These are phyloP conservation scores for Leccinum cinnamomeum DNA, from an alignment of 1,284 basidiomycete genomes.

Conservation along the genomic window DNA sequence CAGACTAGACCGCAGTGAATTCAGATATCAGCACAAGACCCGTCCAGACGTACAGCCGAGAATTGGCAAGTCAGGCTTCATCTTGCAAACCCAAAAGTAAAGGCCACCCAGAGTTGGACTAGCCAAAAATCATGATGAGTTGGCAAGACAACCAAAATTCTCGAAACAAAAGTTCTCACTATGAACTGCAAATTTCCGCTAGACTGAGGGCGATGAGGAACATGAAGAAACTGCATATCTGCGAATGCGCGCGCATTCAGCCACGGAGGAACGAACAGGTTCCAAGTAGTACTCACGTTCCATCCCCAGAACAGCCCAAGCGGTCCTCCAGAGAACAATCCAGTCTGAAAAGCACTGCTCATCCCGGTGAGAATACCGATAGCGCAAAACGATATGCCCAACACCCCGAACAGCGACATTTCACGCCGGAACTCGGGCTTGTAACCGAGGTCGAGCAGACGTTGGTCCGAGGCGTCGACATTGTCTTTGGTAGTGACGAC, in stretches of 20 bases:
- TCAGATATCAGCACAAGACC: background rate
- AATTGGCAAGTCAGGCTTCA: slow-evolving; percentile 56
- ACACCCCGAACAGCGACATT: too few species aligned
- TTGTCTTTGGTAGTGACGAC: too few species aligned
- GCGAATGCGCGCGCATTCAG: background rate
- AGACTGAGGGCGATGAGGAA: slow-evolving; percentile 55
- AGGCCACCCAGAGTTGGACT: slow-evolving; percentile 59
- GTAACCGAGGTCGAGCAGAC: too few species aligned
- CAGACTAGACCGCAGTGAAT: slow-evolving; percentile 37
- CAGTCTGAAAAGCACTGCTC: too few species aligned
- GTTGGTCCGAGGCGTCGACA: too few species aligned
- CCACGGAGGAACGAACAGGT: background rate
- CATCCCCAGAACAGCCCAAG: too few species aligned
- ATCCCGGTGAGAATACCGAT: too few species aligned
- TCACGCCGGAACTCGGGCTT: too few species aligned
- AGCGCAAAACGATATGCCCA: too few species aligned
- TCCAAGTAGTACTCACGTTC: slow-evolving; percentile 35
- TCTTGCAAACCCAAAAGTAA: slow-evolving; percentile 66
- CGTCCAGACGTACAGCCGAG: slow-evolving; percentile 48
- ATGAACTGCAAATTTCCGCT: slow-evolving; percentile 61
- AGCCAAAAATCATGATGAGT: slow-evolving; percentile 1
- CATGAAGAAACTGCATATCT: slow-evolving; percentile 64
- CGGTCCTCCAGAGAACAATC: too few species aligned
- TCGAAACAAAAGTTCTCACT: slow-evolving; percentile 36
- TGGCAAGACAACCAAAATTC: background rate